Evolutionary conservation across 2,329 filamentous ascomycete genomes (phyloP), one percentile per base, ranked within the genome.

Genomic region (Ceratocystiopsis sp.): DNA sequence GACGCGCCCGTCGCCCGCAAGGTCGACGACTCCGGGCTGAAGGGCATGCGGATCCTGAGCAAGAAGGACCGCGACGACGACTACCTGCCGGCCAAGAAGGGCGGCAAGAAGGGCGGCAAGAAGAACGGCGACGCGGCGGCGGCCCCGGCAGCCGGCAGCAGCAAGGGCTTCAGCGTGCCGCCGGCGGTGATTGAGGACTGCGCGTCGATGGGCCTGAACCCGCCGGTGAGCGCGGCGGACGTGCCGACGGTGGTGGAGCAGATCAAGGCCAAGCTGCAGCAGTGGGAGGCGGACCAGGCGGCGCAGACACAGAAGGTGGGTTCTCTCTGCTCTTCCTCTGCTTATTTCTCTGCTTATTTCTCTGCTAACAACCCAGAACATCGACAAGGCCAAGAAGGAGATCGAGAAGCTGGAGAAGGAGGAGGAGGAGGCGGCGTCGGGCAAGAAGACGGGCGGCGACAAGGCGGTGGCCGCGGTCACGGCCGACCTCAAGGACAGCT

Each of bases 321-420:
- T 65, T 51, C 21, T 8, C 21, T 8, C 21, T 34, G 35, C 14
- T 39, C 8, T n/a, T 35, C 18, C 29, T 13, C 15, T n/a, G 11
- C 37, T 33, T 46, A 7, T 18, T 2, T 35, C 13, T 3, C n/a
- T 29, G 15, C 21, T 17, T 21, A 33, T 37, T 33, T 43, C 50
- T 51, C 65, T 56, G 65, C 47, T 11, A 16, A 19, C 41, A 42
- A 32, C 9, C 35, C 21, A 96, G 91, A 98, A 98, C 70, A 80
- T 96, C 48, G 84, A 85, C 50, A 94, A 95, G 65, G 91, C 91
- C 48, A 82, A 94, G 69, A 89, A 89, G 63, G 86, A 95, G 62
- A 93, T 98, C 49, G 84, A 87, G 59, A 78, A 79, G 52, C 75
- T 96, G 44, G 89, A 95, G 59, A 77, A 78, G 44, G 68, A 73